Conservation (phyloP, 2,329 filamentous ascomycete genomes). For the Fusarium odoratissimum region DNA sequence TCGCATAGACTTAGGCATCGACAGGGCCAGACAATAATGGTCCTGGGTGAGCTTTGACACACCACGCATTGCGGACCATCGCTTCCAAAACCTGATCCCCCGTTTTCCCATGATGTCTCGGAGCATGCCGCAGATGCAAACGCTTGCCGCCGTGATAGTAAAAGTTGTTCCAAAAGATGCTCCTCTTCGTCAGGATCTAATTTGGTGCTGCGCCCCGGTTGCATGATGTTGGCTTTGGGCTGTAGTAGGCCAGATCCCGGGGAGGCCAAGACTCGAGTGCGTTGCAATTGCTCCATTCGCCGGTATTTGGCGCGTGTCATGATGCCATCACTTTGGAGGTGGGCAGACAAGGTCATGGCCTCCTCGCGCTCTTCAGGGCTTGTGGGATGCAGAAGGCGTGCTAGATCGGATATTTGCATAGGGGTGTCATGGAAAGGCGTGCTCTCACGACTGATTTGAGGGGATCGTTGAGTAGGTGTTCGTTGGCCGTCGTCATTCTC, state of each 20-base stretch:
- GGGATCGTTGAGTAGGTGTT: constrained; percentile 79
- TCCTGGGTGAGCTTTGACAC: constrained; percentile 86
- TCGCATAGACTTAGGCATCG: constrained; percentile 94
- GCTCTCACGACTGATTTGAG: constrained; percentile 58
- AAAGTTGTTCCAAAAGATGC: constrained; percentile 69
- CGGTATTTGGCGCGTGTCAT: constrained; percentile 86
- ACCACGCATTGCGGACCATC: constrained; percentile 90
- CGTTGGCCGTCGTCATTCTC: constrained; percentile 64
- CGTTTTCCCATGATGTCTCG: constrained; percentile 70
- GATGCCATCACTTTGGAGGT: constrained; percentile 76
- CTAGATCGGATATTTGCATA: constrained; percentile 76
- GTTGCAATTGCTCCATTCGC: constrained; percentile 74
- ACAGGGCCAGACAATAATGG: constrained; percentile 95
- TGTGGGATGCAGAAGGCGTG: constrained; percentile 83
- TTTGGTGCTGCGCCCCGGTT: constrained; percentile 49
- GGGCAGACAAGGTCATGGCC: constrained; percentile 82
- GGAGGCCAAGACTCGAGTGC: constrained; percentile 68
- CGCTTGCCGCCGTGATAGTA: constrained; percentile 62
- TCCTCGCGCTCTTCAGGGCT: constrained; percentile 83
- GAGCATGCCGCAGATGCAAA: constrained; percentile 19
- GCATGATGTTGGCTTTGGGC: constrained; percentile 14
- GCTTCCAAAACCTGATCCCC: constrained; percentile 76
- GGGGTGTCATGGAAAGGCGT: constrained; percentile 72
- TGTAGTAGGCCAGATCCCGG: constrained; percentile 42
- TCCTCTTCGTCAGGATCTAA: constrained; percentile 69